A percentile compares a stretch with the other conserved stretches of the same genome.
These are phyloP conservation scores for Emmonsiellopsis sp. DNA, from an alignment of 2,329 filamentous ascomycete species.

Conservation along the genomic window DNA sequence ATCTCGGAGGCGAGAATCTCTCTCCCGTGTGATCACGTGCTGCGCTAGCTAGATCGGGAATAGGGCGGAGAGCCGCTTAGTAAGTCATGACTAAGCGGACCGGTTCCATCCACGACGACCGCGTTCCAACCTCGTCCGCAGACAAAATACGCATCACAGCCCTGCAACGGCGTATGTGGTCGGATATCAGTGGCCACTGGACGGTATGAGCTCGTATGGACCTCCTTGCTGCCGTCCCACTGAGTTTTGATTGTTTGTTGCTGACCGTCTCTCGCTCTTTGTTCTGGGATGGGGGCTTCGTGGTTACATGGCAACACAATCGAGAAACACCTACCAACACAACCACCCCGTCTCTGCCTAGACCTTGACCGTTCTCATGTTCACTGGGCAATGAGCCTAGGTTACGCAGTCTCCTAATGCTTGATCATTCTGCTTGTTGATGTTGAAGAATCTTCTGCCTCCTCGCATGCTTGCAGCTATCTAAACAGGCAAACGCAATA, in stretches of 20 bases:
- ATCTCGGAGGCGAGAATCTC: too few species aligned
- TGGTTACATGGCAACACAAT: not conserved
- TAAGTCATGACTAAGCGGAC: not conserved
- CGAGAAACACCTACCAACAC: not conserved
- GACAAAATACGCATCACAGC: not conserved
- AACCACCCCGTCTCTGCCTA: not conserved
- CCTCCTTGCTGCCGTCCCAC: not conserved
- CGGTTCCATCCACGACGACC: not conserved
- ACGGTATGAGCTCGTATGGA: not conserved
- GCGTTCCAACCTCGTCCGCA: not conserved
- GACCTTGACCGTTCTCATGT: not conserved
- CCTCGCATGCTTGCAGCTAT: not conserved
- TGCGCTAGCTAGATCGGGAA: too few species aligned
- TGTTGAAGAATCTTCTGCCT: not conserved
- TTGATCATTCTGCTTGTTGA: not conserved
- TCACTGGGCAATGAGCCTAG: not conserved
- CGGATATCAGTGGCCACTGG: not conserved
- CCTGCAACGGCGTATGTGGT: not conserved
- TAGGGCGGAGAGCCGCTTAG: too few species aligned
- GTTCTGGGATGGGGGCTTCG: not conserved
- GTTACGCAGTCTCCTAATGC: not conserved
- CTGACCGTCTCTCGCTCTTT: not conserved
- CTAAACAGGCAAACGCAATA: slow-evolving; percentile 1
- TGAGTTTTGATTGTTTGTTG: not conserved
- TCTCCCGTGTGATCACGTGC: too few species aligned